These are phyloP conservation scores for Trametes gibbosa DNA, from an alignment of 768 basidiomycete species.

Conservation along the genomic window DNA sequence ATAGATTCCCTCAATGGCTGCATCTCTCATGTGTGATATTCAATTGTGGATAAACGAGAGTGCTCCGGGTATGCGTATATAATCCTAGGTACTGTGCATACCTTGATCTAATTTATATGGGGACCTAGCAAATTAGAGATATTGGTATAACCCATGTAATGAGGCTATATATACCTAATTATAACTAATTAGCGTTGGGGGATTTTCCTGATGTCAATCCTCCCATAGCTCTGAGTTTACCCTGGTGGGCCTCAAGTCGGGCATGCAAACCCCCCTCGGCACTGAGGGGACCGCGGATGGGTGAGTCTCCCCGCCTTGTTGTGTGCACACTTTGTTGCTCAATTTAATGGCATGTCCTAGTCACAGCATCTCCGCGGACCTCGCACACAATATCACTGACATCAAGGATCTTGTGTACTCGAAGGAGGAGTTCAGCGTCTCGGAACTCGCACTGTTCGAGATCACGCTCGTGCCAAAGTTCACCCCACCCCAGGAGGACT, in stretches of 20 bases:
- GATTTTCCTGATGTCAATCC: too few species aligned
- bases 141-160: too few species aligned
- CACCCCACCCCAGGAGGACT: not conserved
- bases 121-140: too few species aligned
- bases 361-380: not conserved
- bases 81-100: too few species aligned
- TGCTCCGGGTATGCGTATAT: too few species aligned
- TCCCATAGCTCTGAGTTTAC: not conserved
- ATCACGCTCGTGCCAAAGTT: not conserved
- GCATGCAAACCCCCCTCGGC: not conserved
- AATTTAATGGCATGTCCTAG: not conserved
- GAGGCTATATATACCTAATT: too few species aligned
- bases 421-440: not conserved
- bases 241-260: not conserved
- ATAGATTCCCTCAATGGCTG: too few species aligned
- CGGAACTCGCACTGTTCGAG: constrained; percentile 1
- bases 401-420: not conserved
- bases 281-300: not conserved
- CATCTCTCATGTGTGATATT: too few species aligned
- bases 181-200: too few species aligned
- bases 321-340: not conserved
- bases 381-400: not conserved
- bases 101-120: too few species aligned
- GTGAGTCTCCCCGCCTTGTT: not conserved
- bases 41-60: too few species aligned